A percentile compares a stretch with the other conserved stretches of the same genome.
These are phyloP conservation scores for Paspalum notatum DNA, from an alignment of 176 grass and related monocot genomes.

Conservation along the genomic window DNA sequence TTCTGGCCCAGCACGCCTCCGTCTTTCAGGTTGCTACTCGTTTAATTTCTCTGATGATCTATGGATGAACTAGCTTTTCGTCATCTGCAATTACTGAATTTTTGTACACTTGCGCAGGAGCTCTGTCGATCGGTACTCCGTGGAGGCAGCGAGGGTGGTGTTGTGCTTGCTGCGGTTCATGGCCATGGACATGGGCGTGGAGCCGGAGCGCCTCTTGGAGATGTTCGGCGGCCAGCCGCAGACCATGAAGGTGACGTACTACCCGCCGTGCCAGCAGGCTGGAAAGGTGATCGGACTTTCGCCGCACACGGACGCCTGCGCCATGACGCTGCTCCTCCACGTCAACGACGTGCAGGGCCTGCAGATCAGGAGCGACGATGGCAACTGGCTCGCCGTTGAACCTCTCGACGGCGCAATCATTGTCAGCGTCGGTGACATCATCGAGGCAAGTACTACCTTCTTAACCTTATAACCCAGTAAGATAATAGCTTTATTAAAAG, in stretches of 20 bases:
- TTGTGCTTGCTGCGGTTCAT: constrained; percentile 45
- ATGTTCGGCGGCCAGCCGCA: constrained; percentile 40
- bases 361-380: constrained; percentile 48
- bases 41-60: neutral
- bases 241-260: constrained; percentile 58
- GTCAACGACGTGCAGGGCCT: constrained; percentile 53
- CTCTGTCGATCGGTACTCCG: constrained; percentile 49
- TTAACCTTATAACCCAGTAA: neutral
- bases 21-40: neutral
- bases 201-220: constrained; percentile 38
- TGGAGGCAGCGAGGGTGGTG: constrained; percentile 27
- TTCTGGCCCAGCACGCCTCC: constrained; percentile 47
- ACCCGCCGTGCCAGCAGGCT: constrained; percentile 47
- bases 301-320: constrained; percentile 61
- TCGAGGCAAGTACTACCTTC: constrained; percentile 55
- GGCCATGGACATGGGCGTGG: constrained; percentile 48
- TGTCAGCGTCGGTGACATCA: constrained; percentile 47
- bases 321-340: constrained; percentile 54
- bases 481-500: too few species aligned
- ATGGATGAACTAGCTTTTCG: too few species aligned
- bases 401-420: constrained; percentile 47
- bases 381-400: constrained; percentile 48
- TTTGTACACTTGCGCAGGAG: neutral
- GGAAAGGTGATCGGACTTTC: constrained; percentile 56
- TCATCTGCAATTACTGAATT: neutral